Percentiles rank a stretch among this genome's conserved stretches.
Evolutionary conservation across 495 filamentous ascomycete genomes (phyloP).

Genomic region (Endocarpon pusillum): DNA sequence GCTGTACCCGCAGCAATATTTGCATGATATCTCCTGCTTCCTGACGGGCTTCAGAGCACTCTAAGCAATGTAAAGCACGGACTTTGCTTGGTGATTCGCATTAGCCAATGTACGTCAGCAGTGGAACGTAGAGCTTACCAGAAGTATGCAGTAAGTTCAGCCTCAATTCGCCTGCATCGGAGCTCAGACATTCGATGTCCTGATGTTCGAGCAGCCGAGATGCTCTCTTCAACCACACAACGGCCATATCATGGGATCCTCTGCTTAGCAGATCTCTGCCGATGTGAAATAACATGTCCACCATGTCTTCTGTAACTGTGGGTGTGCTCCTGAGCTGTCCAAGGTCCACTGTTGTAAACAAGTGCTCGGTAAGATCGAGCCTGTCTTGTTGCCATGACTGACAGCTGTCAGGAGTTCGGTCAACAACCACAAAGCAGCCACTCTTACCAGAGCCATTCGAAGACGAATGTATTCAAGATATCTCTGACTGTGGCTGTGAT

Average conservation of each 20-base stretch:
- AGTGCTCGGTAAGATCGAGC: constrained; percentile 58
- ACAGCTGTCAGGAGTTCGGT: constrained; percentile 5
- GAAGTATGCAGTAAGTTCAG: constrained; percentile 42
- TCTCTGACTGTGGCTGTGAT: constrained; percentile 2
- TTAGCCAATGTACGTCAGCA: constrained; percentile 1
- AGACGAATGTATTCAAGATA: constrained; percentile 50
- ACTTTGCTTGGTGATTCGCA: neutral
- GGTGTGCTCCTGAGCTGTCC: constrained; percentile 26
- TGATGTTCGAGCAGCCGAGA: constrained; percentile 38
- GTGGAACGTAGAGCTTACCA: constrained; percentile 3
- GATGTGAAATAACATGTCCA: constrained; percentile 56
- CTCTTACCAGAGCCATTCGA: constrained; percentile 45
- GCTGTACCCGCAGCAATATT: neutral
- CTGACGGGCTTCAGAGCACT: neutral
- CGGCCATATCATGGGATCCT: constrained; percentile 34
- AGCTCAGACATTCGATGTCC: constrained; percentile 36
- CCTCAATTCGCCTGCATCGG: constrained; percentile 43
- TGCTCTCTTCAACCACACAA: constrained; percentile 62
- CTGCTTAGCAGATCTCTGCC: constrained; percentile 40
- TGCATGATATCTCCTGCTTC: neutral
- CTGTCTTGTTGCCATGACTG: constrained; percentile 58
- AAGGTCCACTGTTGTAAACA: constrained; percentile 42
- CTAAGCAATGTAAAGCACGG: neutral
- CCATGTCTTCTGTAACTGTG: constrained; percentile 40
- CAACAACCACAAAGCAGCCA: neutral